Percentiles rank a stretch among this genome's conserved stretches.
Conservation (phyloP, 176 grass and related monocot species). For the Bothriochloa decipiens region DNA sequence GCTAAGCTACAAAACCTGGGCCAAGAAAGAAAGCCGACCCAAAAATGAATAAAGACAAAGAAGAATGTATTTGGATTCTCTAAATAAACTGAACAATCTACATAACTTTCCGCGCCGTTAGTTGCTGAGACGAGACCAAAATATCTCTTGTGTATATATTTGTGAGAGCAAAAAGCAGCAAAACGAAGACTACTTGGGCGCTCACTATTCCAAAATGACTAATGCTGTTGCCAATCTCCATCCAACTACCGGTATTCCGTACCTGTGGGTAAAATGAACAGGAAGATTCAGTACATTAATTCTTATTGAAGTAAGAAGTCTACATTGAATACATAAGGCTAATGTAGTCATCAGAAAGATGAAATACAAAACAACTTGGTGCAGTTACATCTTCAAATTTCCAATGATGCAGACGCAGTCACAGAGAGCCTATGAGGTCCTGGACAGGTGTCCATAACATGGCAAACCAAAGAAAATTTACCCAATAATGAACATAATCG, state of each 20-base stretch:
- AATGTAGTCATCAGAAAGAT: conserved; percentile 13
- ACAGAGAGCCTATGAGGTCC: background rate
- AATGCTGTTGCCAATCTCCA: conserved; percentile 98
- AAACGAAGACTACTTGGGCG: conserved; percentile 90
- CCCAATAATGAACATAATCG: background rate
- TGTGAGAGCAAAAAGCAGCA: conserved; percentile 92
- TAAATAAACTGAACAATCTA: conserved; percentile 35
- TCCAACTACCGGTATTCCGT: conserved; percentile 92
- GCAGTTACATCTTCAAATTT: conserved; percentile 6
- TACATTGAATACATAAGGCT: conserved; percentile 12
- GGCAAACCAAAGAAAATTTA: background rate
- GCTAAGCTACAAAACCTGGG: conserved; percentile 42
- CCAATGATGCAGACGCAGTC: background rate
- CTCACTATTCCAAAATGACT: conserved; percentile 95
- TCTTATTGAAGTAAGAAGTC: background rate
- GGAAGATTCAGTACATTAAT: background rate
- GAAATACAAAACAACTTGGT: conserved; percentile 18
- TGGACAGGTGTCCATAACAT: background rate
- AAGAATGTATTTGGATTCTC: background rate
- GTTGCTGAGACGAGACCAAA: conserved; percentile 54
- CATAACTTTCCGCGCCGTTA: conserved; percentile 60
- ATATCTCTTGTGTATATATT: conserved; percentile 95
- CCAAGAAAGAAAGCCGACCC: background rate
- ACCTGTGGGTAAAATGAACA: conserved; percentile 56
- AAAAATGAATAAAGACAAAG: conserved; percentile 13